phyloP scores from a whole-genome alignment of 768 basidiomycete genomes.

The Termitomyces eurrhizus region DNA sequence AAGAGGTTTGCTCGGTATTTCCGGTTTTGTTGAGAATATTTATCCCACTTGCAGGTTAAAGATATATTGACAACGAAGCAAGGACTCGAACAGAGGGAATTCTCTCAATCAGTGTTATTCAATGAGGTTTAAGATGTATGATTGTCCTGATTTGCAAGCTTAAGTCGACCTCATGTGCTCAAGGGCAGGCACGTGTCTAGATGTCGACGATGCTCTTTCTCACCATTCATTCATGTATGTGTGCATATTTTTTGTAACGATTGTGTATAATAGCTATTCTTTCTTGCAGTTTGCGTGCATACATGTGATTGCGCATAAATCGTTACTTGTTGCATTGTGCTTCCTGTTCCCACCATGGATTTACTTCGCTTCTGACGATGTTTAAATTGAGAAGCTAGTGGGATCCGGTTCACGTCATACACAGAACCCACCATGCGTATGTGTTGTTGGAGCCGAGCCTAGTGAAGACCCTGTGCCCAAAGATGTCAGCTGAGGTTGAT shows the following conservation, averaged over 20 bases:
- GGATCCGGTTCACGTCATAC: background rate
- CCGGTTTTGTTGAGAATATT: background rate
- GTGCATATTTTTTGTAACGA: background rate
- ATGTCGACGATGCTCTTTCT: background rate
- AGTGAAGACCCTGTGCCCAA: background rate
- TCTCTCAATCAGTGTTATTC: constrained; percentile 61
- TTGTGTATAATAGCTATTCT: background rate
- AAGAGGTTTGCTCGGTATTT: constrained; percentile 47
- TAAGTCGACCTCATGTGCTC: background rate
- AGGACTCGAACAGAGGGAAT: constrained; percentile 49
- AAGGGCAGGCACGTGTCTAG: background rate
- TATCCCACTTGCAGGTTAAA: constrained; percentile 50
- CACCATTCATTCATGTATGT: background rate
- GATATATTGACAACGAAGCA: constrained; percentile 74
- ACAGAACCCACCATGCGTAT: background rate
- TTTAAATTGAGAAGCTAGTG: background rate
- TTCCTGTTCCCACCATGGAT: background rate
- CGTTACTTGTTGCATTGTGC: background rate
- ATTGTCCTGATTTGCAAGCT: background rate
- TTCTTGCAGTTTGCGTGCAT: background rate
- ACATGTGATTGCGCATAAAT: background rate
- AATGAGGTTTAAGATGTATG: constrained; percentile 31
- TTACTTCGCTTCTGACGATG: background rate
- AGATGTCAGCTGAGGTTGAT: background rate
- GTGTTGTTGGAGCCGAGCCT: background rate